Percentiles rank a stretch among this genome's conserved stretches.
phyloP scores from a whole-genome alignment of 495 filamentous ascomycete genomes.

The Aspergillus hancockii region DNA sequence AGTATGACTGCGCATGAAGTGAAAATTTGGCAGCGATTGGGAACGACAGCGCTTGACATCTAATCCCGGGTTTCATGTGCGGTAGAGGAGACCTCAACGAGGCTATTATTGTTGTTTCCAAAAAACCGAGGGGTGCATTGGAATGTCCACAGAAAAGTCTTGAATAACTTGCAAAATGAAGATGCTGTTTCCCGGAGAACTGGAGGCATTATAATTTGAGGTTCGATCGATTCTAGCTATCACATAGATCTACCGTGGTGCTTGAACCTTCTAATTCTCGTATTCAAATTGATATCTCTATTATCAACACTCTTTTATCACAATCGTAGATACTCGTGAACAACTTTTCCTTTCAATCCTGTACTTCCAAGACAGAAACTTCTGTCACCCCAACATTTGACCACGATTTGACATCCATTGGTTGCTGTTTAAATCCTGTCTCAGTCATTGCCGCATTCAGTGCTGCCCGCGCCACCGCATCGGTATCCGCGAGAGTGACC shows the following conservation, averaged over 20 bases:
- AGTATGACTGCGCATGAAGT: too few relatives aligned
- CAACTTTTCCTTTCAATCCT: neutral
- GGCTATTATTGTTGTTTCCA: too few relatives aligned
- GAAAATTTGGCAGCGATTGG: too few relatives aligned
- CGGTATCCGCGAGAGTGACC: slow-evolving; percentile 7
- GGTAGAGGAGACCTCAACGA: too few relatives aligned
- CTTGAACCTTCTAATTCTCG: neutral
- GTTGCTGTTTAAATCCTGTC: neutral
- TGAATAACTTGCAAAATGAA: too few relatives aligned
- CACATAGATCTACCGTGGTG: neutral
- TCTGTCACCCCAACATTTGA: neutral
- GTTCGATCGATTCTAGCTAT: too few relatives aligned
- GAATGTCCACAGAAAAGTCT: too few relatives aligned
- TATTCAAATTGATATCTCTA: neutral
- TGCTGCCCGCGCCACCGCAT: slow-evolving; percentile 5
- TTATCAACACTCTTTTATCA: neutral
- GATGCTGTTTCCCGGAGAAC: too few relatives aligned
- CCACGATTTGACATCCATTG: neutral
- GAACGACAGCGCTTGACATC: too few relatives aligned
- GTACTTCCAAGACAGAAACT: neutral
- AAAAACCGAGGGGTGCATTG: too few relatives aligned
- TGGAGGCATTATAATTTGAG: too few relatives aligned
- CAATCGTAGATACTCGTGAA: neutral
- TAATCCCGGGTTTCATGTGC: too few relatives aligned
- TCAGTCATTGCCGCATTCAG: neutral